Conservation (phyloP, 805 yeast species). For the Lachancea dasiensis region DNA sequence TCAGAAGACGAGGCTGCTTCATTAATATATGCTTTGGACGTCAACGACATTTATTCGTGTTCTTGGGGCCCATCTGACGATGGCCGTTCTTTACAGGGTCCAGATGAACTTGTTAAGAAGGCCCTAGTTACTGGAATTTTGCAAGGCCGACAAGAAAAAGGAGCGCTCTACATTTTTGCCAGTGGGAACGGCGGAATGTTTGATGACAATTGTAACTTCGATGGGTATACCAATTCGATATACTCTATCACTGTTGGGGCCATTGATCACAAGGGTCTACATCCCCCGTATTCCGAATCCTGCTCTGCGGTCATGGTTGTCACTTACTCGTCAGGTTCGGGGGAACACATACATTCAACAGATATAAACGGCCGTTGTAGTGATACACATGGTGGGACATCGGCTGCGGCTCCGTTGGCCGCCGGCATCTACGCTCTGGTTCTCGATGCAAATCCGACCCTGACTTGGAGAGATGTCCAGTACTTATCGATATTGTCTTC, state of each 20-base stretch:
- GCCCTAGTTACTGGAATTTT: constrained; percentile 81
- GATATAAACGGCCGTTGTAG: constrained; percentile 69
- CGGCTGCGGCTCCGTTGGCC: constrained; percentile 98
- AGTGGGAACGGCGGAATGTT: constrained; percentile 85
- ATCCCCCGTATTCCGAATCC: constrained; percentile 85
- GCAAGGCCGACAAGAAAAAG: constrained; percentile 75
- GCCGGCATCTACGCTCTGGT: constrained; percentile 91
- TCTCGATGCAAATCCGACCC: constrained; percentile 72
- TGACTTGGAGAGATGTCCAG: constrained; percentile 96
- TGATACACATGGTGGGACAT: constrained; percentile 84
- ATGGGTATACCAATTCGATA: constrained; percentile 94
- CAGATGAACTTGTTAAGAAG: constrained; percentile 68
- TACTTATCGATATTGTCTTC: constrained; percentile 71
- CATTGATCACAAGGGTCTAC: constrained; percentile 77
- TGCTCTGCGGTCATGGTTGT: constrained; percentile 94
- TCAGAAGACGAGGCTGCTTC: constrained; percentile 90
- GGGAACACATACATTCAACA: constrained; percentile 84
- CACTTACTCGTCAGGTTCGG: constrained; percentile 87
- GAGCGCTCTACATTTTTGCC: constrained; percentile 90
- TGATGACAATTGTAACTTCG: constrained; percentile 92
- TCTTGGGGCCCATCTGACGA: constrained; percentile 99
- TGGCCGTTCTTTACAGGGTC: constrained; percentile 81
- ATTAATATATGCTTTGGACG: constrained; percentile 68
- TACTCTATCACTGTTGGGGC: constrained; percentile 95
- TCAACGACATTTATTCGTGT: constrained; percentile 91